Evolutionary conservation across 345 rosid genomes (phyloP).

Genomic region (Melaleuca alternifolia): DNA sequence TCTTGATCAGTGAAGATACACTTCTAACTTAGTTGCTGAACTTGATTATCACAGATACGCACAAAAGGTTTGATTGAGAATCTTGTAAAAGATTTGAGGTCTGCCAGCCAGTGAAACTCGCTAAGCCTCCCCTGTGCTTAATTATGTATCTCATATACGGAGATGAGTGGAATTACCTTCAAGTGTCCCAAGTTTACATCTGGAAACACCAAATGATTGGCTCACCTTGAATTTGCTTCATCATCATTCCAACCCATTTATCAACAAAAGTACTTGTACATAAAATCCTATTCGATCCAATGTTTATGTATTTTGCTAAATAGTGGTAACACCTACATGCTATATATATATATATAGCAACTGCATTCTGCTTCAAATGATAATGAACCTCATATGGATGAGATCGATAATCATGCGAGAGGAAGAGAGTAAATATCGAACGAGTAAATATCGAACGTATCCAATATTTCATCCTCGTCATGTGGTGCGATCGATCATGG

Average conservation of each 20-base stretch:
- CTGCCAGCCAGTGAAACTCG: background rate
- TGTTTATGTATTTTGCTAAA: background rate
- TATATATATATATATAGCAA: background rate
- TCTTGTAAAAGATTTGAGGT: background rate
- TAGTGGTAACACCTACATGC: background rate
- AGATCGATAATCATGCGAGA: too few relatives aligned
- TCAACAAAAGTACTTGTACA: background rate
- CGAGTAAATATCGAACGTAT: background rate
- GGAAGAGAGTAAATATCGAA: too few relatives aligned
- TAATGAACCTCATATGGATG: background rate
- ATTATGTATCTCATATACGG: too few relatives aligned
- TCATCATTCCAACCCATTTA: too few relatives aligned
- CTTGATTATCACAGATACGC: background rate
- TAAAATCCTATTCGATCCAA: background rate
- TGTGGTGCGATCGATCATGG: fast-evolving
- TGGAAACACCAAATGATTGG: background rate
- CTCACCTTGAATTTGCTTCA: too few relatives aligned
- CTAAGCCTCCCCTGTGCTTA: too few relatives aligned
- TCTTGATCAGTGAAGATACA: background rate
- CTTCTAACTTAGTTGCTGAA: background rate
- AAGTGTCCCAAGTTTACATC: background rate
- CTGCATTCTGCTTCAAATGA: too few relatives aligned
- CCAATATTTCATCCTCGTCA: background rate
- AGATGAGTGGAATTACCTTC: background rate
- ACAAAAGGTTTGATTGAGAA: background rate